A percentile compares a stretch with the other conserved stretches of the same genome.
Conservation (phyloP, 495 filamentous ascomycete genomes). For the Penicillium manginii region DNA sequence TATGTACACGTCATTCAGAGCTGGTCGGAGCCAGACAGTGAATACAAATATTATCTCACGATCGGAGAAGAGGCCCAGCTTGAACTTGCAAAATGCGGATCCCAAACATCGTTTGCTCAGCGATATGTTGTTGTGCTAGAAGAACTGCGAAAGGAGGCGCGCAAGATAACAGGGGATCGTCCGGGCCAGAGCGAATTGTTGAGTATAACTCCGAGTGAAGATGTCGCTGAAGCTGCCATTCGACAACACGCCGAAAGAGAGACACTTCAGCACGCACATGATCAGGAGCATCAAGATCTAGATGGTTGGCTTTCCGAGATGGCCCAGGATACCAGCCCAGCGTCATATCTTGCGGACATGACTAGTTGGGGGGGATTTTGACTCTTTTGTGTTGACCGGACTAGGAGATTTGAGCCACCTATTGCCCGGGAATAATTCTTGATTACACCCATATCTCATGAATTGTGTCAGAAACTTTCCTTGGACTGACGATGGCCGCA, state of each 20-base stretch:
- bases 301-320: constrained; percentile 20
- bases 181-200: not conserved
- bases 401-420: constrained; percentile 9
- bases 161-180: not conserved
- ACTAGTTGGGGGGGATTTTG: constrained; percentile 32
- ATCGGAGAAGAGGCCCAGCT: constrained; percentile 25
- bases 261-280: not conserved
- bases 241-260: not conserved
- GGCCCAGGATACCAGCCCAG: constrained; percentile 16
- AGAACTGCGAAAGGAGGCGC: constrained; percentile 47
- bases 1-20: constrained; percentile 29
- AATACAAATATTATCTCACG: constrained; percentile 11
- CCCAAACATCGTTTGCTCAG: constrained; percentile 25
- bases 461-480: not conserved
- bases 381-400: constrained; percentile 23
- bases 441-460: not conserved
- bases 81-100: constrained; percentile 24
- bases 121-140: constrained; percentile 46
- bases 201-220: not conserved
- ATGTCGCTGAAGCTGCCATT: not conserved
- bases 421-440: constrained; percentile 2
- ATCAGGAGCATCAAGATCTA: not conserved
- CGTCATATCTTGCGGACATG: constrained; percentile 20
- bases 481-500: too few species aligned
- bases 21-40: not conserved